Conservation (phyloP, 2,329 filamentous ascomycete genomes). For the Clarireedia monteithiana region DNA sequence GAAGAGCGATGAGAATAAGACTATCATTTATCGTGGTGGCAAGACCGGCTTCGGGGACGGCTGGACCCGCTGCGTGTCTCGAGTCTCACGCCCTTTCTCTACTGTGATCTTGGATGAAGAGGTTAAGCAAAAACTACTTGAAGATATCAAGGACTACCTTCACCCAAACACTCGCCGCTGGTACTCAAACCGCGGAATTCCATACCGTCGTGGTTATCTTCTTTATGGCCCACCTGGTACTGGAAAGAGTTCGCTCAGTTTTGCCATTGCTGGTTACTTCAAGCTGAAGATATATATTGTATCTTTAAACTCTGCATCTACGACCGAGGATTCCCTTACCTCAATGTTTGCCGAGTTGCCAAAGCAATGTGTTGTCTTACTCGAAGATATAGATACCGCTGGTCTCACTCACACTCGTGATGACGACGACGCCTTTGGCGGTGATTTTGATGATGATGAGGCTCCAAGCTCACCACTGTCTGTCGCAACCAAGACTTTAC, state of each 20-base stretch:
- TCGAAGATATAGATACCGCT: slow-evolving; percentile 71
- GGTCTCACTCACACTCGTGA: slow-evolving; percentile 49
- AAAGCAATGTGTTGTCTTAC: slow-evolving; percentile 61
- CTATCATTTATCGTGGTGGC: slow-evolving; percentile 55
- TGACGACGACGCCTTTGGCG: slow-evolving; percentile 11
- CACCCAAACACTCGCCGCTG: slow-evolving; percentile 58
- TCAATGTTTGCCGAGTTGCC: slow-evolving; percentile 60
- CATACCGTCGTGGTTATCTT: slow-evolving; percentile 77
- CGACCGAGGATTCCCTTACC: slow-evolving; percentile 59
- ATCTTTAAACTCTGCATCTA: slow-evolving; percentile 46
- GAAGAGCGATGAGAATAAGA: slow-evolving; percentile 52
- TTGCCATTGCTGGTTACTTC: slow-evolving; percentile 64
- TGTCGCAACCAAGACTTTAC: neutral
- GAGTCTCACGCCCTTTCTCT: slow-evolving; percentile 52
- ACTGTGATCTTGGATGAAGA: slow-evolving; percentile 57
- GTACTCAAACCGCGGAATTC: slow-evolving; percentile 79
- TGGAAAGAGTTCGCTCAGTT: slow-evolving; percentile 66
- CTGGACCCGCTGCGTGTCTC: slow-evolving; percentile 55
- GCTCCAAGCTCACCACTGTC: neutral
- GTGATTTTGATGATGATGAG: neutral
- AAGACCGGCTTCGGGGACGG: slow-evolving; percentile 32
- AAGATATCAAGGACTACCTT: slow-evolving; percentile 56
- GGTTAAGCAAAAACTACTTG: slow-evolving; percentile 50
- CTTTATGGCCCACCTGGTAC: slow-evolving; percentile 75
- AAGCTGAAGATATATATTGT: slow-evolving; percentile 62